These are phyloP conservation scores for Pythium brachiatum DNA, from an alignment of 352 stramenopile species.

Conservation along the genomic window DNA sequence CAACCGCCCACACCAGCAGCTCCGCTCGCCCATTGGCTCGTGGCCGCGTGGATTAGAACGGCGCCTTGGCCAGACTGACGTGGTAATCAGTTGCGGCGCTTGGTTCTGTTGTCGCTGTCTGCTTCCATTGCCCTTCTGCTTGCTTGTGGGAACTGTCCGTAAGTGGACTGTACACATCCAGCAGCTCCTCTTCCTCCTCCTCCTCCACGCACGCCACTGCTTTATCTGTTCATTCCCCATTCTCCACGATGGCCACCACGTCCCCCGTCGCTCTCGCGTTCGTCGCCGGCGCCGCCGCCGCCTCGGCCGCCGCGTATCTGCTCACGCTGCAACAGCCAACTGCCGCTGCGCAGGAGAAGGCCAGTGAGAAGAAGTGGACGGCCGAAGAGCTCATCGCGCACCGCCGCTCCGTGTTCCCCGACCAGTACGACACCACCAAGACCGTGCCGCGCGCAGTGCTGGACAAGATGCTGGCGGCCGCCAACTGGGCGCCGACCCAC, in stretches of 20 bases:
- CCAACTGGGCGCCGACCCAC: conserved; percentile 85
- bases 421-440: conserved; percentile 57
- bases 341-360: conserved; percentile 8
- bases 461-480: conserved; percentile 71
- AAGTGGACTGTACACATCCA: neutral
- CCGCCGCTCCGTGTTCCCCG: conserved; percentile 75
- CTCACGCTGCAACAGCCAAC: conserved; percentile 26
- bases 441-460: conserved; percentile 55
- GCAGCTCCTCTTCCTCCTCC: neutral
- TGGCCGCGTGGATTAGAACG: neutral
- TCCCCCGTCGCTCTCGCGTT: conserved; percentile 18
- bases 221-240: conserved; percentile 1
- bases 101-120: neutral
- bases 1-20: conserved; percentile 10
- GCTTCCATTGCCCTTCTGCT: no score
- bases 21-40: neutral
- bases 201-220: neutral
- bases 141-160: neutral
- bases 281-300: conserved; percentile 20
- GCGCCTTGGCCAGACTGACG: neutral
- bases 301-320: conserved; percentile 20
- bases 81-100: conserved; percentile 1
- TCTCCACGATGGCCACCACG: conserved; percentile 16
- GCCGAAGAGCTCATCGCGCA: conserved; percentile 76
- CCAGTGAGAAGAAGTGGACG: conserved; percentile 42